Evolutionary conservation across 106 monocot genomes (phyloP).

Genomic region (Allium cepa): DNA sequence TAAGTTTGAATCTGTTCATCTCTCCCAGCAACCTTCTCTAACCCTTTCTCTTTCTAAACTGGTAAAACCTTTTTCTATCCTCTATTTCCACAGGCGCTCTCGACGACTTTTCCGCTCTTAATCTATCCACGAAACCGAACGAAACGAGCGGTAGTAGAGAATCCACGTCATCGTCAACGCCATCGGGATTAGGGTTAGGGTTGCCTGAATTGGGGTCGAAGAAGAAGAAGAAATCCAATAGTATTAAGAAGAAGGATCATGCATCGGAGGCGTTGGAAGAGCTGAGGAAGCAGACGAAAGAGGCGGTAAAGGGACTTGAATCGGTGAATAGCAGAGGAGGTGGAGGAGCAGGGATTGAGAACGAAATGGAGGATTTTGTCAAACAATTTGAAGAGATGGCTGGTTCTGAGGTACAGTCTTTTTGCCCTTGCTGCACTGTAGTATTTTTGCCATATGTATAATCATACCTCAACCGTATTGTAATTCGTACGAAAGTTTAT

Average conservation of each 20-base stretch:
- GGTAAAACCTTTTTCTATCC: not conserved
- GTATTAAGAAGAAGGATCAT: not conserved
- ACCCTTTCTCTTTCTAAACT: not conserved
- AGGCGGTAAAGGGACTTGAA: slow-evolving; percentile 18
- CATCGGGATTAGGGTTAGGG: not conserved
- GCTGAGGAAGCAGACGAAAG: slow-evolving; percentile 20
- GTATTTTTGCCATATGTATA: too few species aligned
- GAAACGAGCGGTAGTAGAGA: not conserved
- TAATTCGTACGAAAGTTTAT: too few species aligned
- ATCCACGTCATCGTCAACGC: not conserved
- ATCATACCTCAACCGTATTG: too few species aligned
- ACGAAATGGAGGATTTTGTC: slow-evolving; percentile 20
- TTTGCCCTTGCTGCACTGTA: too few species aligned
- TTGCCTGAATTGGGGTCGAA: not conserved
- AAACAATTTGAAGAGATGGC: slow-evolving; percentile 24
- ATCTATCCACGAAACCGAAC: slow-evolving; percentile 4
- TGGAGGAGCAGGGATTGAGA: slow-evolving; percentile 9
- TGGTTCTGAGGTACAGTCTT: slow-evolving; percentile 16
- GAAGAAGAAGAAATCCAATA: not conserved
- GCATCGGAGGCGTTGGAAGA: slow-evolving; percentile 18
- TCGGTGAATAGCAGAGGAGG: slow-evolving; percentile 6
- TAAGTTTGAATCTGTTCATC: not conserved
- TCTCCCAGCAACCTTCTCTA: not conserved
- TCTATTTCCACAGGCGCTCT: slow-evolving; percentile 13
- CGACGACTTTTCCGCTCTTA: slow-evolving; percentile 23